phyloP scores from a whole-genome alignment of 495 filamentous ascomycete species.

The Daldinia concentrica region DNA sequence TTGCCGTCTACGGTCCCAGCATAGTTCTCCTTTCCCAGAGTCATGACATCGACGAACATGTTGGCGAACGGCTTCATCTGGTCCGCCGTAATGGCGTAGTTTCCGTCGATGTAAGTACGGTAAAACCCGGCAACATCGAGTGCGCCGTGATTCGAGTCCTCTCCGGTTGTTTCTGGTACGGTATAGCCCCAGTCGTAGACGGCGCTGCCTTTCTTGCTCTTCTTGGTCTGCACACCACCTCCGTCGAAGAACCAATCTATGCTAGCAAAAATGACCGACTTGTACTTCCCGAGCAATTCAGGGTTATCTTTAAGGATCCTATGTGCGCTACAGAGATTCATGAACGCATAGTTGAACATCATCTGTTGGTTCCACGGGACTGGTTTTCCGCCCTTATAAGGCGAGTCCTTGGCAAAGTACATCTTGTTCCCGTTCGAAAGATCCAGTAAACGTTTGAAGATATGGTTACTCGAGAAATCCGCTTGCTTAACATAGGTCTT shows the following conservation, averaged over 20 bases:
- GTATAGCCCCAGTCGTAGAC: slow-evolving; percentile 33
- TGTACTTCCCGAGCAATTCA: slow-evolving; percentile 22
- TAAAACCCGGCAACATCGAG: not conserved
- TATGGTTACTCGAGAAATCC: slow-evolving; percentile 29
- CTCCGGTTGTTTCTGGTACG: not conserved
- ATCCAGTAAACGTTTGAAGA: slow-evolving; percentile 24
- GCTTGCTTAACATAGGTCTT: slow-evolving; percentile 33
- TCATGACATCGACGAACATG: slow-evolving; percentile 37
- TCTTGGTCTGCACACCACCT: slow-evolving; percentile 23
- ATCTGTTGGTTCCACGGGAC: slow-evolving; percentile 42
- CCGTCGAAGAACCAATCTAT: slow-evolving; percentile 38
- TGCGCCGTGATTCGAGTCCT: not conserved
- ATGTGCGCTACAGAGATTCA: slow-evolving; percentile 32
- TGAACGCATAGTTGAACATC: slow-evolving; percentile 42
- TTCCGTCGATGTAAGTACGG: slow-evolving; percentile 24
- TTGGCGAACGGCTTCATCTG: slow-evolving; percentile 37
- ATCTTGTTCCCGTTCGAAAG: slow-evolving; percentile 36
- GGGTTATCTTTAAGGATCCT: slow-evolving; percentile 34
- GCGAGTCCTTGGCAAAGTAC: slow-evolving; percentile 36
- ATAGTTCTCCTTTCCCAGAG: slow-evolving; percentile 23
- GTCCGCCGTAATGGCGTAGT: slow-evolving; percentile 32
- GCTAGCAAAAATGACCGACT: slow-evolving; percentile 29
- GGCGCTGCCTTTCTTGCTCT: slow-evolving; percentile 26
- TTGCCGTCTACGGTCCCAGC: slow-evolving; percentile 25
- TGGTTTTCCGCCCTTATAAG: slow-evolving; percentile 33